A percentile compares a stretch with the other conserved stretches of the same genome.
phyloP scores from a whole-genome alignment of 2,329 filamentous ascomycete genomes.

The Cadophora malorum region DNA sequence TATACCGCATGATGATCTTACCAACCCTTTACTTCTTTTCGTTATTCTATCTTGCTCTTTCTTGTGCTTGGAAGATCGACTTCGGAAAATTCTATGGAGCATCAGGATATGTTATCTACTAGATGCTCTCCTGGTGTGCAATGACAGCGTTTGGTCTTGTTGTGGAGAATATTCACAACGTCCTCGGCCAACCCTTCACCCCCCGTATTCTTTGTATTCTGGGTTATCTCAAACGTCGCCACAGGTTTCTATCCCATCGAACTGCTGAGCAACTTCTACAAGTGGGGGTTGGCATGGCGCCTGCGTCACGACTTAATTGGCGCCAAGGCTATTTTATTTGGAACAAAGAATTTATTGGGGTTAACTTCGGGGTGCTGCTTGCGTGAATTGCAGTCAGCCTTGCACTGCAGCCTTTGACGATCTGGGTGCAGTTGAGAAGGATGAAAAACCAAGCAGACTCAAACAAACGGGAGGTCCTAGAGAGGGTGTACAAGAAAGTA shows the following conservation, averaged over 20 bases:
- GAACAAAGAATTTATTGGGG: slow-evolving; percentile 32
- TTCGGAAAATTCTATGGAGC: slow-evolving; percentile 31
- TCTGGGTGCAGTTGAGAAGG: slow-evolving; percentile 33
- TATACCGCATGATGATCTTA: slow-evolving; percentile 29
- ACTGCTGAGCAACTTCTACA: slow-evolving; percentile 32
- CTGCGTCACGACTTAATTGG: slow-evolving; percentile 33
- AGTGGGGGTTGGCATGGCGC: slow-evolving; percentile 32
- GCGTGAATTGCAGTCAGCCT: slow-evolving; percentile 30
- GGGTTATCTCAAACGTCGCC: slow-evolving; percentile 35
- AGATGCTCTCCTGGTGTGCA: slow-evolving; percentile 34
- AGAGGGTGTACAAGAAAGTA: slow-evolving; percentile 28
- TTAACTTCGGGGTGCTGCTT: slow-evolving; percentile 32
- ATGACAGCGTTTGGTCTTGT: slow-evolving; percentile 36
- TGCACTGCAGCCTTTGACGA: slow-evolving; percentile 30
- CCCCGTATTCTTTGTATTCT: slow-evolving; percentile 36
- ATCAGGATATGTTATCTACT: slow-evolving; percentile 33
- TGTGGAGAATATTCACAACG: slow-evolving; percentile 33
- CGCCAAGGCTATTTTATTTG: slow-evolving; percentile 30
- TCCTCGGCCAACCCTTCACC: slow-evolving; percentile 33
- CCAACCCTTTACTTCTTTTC: slow-evolving; percentile 32
- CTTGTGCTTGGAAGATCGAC: slow-evolving; percentile 32
- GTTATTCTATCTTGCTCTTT: slow-evolving; percentile 30
- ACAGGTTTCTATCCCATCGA: slow-evolving; percentile 35
- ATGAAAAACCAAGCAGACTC: slow-evolving; percentile 22
- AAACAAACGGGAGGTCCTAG: slow-evolving; percentile 28